Evolutionary conservation across 306 rosid species (phyloP), one percentile per base, ranked within the genome.

Genomic region (Fragaria vesca): DNA sequence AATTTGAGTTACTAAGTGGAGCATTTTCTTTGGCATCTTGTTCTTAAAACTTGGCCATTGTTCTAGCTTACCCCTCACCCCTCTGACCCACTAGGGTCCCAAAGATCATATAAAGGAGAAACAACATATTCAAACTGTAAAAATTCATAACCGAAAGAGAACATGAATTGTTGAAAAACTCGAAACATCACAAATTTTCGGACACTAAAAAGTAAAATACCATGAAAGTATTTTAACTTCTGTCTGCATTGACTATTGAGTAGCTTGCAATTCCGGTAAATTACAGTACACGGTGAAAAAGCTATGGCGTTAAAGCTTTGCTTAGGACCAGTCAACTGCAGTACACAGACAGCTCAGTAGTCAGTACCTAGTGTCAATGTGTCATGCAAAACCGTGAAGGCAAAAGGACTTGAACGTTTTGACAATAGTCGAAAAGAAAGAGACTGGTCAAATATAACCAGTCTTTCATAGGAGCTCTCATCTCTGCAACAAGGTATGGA

Each of bases 301-400:
- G 1, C 28, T 12, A 12, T 10, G 76, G 76, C 24, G 76, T 30
- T 47, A 38, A 38, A 38, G 28, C 30, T 66, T 66, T 66, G 28
- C 47, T 73, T 15, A 66, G 62, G 74, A 84, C 65, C 55, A 43
- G 47, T 82, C 83, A 24, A 43, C 60, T 71, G 68, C 58, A 36
- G 45, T 21, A n/a, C 36, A 76, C 18, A 67, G 78, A 78, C 73
- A 76, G 79, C 71, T 61, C 82, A 79, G 81, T 57, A 32, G 68
- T 61, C 82, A 79, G 81, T 57, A 32, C 28, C 68, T 73, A 80
- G 58, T 40, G 79, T n/a, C n/a, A n/a, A n/a, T n/a, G n/a, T n/a
- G n/a, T 69, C 71, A 71, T 38, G 71, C 81, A 76, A 62, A 70
- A 57, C 48, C 63, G 42, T 62, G 54, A 65, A 34, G 69, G 71